Evolutionary conservation across 2,329 filamentous ascomycete genomes (phyloP), one percentile per base, ranked within the genome.

Genomic region (Colletotrichum sublineola): DNA sequence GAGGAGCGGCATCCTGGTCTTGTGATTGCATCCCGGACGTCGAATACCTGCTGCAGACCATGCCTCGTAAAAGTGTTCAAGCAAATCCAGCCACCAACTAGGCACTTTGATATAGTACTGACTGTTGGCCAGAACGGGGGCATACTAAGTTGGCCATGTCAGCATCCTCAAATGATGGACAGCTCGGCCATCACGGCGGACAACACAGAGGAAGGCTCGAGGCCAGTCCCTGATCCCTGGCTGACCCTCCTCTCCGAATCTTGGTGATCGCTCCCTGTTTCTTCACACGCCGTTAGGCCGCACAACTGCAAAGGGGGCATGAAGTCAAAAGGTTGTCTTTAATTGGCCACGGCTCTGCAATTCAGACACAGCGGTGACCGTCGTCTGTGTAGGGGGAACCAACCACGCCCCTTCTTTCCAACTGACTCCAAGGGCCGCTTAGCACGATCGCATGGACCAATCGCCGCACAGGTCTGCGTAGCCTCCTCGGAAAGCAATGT

Each of bases 111-210:
- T 36, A 63, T 15, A 29, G 20, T 18, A n/a, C 68, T 52, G 64
- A 20, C 50, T 50, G 52, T 50, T 20, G 40, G 18, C 20, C 33
- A 42, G 40, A 55, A 52, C 48, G 24, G 24, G 29, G 48, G 24
- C 24, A 52, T 52, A 44, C 52, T 57, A 63, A 68, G 42, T 20
- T 52, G 68, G 53, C 46, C 66, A 42, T 63, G 46, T 60, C 60
- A 64, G 36, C 46, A 40, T 46, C 60, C 58, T 29, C 31, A 36
- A 56, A 60, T n/a, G 46, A 55, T 60, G 69, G 69, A 60, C 20
- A 42, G 44, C 42, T 71, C 71, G 62, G 67, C 56, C 55, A 55
- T 15, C 33, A 62, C 71, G 71, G 67, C 67, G 55, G 67, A 62
- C 42, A 31, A 44, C 36, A 62, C 67, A 56, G 71, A 40, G 62